Base-by-base conservation (phyloP, 768 basidiomycete species). In the Leucocoprinus birnbaumii region DNA sequence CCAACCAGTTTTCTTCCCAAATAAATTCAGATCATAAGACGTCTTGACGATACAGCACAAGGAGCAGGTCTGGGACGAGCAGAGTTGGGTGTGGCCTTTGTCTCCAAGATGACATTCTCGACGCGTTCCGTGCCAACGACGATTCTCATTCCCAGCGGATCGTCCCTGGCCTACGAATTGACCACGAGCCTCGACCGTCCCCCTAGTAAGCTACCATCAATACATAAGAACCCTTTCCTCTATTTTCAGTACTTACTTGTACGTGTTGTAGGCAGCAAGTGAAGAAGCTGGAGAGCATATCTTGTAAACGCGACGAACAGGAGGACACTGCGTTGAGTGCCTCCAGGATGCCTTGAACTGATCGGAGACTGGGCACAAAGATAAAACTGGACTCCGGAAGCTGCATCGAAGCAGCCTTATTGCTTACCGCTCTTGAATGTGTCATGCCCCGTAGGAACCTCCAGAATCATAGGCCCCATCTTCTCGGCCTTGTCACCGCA, bases 121-220 rank as follows among this genome's bases (percentile, higher is more conserved):
- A 34, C 77, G 77, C 10, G 87, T 89, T 18, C 87, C 87, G 64
- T 89, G 87, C 86, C 85, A 89, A 19, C 87, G 80, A 26, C 86
- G 81, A 59, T 86, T 85, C 66, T 87, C 85, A 59, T 88, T 88
- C 26, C 87, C 87, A 25, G 80, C 68, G 4, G 83, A 80, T 43
- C 82, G 73, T 34, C 83, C 83, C 3, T 74, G 59, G 34, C 73
- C 61, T 2, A 64, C 73, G 57, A 87, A 88, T 26, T 85, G 78
- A 1, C 86, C 86, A 44, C 79, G 77, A 37, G 71, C 60, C 65
- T 89, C 87, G 4, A 87, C 83, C 10, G 70, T 70, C 19, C 77
- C 62, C 44, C 86, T 87, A 54, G n/a, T n/a, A 14, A n/a, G 43
- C 2, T 37, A 7, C 19, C 54, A 8, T 51, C n/a, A 1, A 27